Percentiles rank a stretch among this genome's conserved stretches.
These are phyloP conservation scores for Entelexis paramagnoliae DNA, from an alignment of 1,139 yeast species.

Conservation along the genomic window DNA sequence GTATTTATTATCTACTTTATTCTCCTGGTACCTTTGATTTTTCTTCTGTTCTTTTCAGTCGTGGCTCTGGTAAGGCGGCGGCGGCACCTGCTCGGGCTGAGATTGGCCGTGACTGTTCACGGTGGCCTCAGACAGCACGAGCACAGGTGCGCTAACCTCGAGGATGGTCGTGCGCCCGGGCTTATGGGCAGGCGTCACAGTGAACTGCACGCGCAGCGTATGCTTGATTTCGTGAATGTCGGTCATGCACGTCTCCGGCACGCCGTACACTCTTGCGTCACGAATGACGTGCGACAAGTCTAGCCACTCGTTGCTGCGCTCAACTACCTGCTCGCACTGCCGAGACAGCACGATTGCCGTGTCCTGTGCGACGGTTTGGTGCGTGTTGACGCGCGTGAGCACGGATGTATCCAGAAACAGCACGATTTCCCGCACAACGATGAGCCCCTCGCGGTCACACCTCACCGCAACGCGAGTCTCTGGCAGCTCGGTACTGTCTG, in stretches of 20 bases:
- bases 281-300: constrained; percentile 7
- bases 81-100: not conserved
- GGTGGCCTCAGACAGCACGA: constrained; percentile 9
- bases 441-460: not conserved
- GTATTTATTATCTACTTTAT: not conserved
- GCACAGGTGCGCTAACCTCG: constrained; percentile 5
- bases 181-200: constrained; percentile 1
- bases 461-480: constrained; percentile 5
- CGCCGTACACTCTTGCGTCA: constrained; percentile 10
- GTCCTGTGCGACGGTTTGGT: not conserved
- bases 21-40: no score
- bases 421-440: constrained; percentile 7
- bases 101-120: not conserved
- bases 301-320: constrained; percentile 3
- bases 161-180: constrained; percentile 1
- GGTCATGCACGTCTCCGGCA: constrained; percentile 13
- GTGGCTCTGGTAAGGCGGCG: not conserved
- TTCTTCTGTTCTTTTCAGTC: not conserved
- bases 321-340: not conserved
- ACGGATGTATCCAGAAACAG: constrained; percentile 11
- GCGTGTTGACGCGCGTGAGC: constrained; percentile 2
- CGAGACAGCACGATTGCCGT: constrained; percentile 5
- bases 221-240: constrained; percentile 9
- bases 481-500: not conserved
- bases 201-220: constrained; percentile 6